phyloP scores from a whole-genome alignment of 805 yeast species.

The Kodamaea kakaduensis region DNA sequence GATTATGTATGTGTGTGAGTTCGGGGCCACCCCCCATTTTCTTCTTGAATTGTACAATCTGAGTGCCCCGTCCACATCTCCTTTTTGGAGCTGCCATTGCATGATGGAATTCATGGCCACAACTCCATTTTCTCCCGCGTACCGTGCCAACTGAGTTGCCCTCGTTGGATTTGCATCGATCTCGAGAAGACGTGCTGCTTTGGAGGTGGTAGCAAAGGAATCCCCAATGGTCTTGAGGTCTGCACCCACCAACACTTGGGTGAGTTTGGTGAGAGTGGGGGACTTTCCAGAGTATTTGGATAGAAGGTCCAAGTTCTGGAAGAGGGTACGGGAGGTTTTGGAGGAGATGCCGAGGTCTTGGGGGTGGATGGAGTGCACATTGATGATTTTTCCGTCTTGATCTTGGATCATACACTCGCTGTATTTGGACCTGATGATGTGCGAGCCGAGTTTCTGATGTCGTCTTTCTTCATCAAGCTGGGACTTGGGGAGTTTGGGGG shows the following conservation, averaged over 20 bases:
- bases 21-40: slow-evolving; percentile 56
- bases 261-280: not conserved
- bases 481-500: slow-evolving; percentile 11
- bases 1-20: slow-evolving; percentile 40
- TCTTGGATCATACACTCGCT: slow-evolving; percentile 25
- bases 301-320: slow-evolving; percentile 26
- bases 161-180: slow-evolving; percentile 45
- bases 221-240: slow-evolving; percentile 56
- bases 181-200: slow-evolving; percentile 49
- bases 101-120: slow-evolving; percentile 64
- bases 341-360: slow-evolving; percentile 22
- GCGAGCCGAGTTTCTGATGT: slow-evolving; percentile 18
- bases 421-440: slow-evolving; percentile 27
- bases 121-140: slow-evolving; percentile 33
- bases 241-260: slow-evolving; percentile 47
- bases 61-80: slow-evolving; percentile 46
- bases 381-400: slow-evolving; percentile 21
- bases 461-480: not conserved
- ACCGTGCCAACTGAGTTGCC: slow-evolving; percentile 48
- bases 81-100: slow-evolving; percentile 43
- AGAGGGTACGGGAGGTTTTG: slow-evolving; percentile 21
- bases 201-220: slow-evolving; percentile 51
- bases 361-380: slow-evolving; percentile 21
- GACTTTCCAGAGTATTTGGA: slow-evolving; percentile 13
- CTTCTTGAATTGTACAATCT: slow-evolving; percentile 51